Evolutionary conservation across 2,329 filamentous ascomycete species (phyloP).

Genomic region (Ceratocystis harringtonii): DNA sequence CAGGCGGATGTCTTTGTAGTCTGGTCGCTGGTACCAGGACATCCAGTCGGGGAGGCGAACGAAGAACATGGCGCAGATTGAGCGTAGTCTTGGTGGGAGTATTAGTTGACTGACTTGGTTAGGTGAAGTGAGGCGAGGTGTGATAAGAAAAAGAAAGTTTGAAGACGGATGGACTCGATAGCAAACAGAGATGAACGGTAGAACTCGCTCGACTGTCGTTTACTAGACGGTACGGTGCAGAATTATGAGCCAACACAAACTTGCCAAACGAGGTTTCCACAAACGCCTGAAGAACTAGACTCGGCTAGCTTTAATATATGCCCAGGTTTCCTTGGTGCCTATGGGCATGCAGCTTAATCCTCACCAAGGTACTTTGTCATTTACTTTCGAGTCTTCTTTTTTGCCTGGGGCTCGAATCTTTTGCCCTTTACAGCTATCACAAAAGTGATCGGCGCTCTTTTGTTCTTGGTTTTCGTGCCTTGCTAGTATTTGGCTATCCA

Average conservation of each 20-base stretch:
- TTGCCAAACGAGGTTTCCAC: not conserved
- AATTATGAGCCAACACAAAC: not conserved
- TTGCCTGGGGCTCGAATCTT: not conserved
- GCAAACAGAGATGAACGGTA: not conserved
- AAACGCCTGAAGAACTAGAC: not conserved
- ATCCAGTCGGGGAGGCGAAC: conserved; percentile 25
- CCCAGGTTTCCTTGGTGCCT: not conserved
- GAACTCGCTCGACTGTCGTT: not conserved
- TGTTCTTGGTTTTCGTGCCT: not conserved
- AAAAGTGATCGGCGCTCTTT: not conserved
- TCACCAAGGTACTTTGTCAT: not conserved
- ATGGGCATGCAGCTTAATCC: not conserved
- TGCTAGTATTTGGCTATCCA: not conserved
- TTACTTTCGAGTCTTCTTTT: not conserved
- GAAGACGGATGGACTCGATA: not conserved
- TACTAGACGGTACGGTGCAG: not conserved
- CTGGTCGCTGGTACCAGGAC: conserved; percentile 35
- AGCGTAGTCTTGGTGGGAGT: too few species aligned
- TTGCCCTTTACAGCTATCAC: conserved; percentile 1
- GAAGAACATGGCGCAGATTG: conserved; percentile 15
- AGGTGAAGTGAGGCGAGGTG: too few species aligned
- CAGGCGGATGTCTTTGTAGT: conserved; percentile 33
- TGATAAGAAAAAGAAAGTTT: too few species aligned
- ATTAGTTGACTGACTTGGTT: too few species aligned
- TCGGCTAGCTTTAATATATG: not conserved